phyloP scores from a whole-genome alignment of 2,329 filamentous ascomycete species.

The Volutella citrinella region DNA sequence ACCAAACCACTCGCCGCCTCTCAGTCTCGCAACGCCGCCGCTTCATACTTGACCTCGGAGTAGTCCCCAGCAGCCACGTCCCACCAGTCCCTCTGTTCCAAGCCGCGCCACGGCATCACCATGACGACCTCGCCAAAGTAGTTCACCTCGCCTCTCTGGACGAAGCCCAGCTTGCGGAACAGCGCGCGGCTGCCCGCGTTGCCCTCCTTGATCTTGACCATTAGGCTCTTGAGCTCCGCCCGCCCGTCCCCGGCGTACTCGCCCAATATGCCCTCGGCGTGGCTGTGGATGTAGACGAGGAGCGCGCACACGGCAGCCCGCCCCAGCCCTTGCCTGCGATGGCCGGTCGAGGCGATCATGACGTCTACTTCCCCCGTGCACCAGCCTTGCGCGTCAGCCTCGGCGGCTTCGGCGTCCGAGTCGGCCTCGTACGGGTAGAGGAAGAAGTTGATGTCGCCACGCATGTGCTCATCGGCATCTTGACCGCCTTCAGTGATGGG shows the following conservation, averaged over 20 bases:
- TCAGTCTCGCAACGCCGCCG: too few species aligned
- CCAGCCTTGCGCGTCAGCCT: slow-evolving; percentile 12
- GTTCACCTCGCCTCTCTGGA: slow-evolving; percentile 49
- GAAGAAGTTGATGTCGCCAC: slow-evolving; percentile 82
- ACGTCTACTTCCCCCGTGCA: slow-evolving; percentile 75
- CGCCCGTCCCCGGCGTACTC: slow-evolving; percentile 34
- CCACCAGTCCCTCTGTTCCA: slow-evolving; percentile 23
- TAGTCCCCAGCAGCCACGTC: slow-evolving; percentile 14
- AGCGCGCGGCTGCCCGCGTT: slow-evolving; percentile 52
- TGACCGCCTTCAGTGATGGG: slow-evolving; percentile 35
- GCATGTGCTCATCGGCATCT: slow-evolving; percentile 58
- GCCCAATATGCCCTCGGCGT: slow-evolving; percentile 51
- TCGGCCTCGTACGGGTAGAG: slow-evolving; percentile 59
- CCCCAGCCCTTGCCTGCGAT: slow-evolving; percentile 64
- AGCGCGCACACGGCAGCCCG: slow-evolving; percentile 64
- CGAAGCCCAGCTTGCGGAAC: slow-evolving; percentile 51
- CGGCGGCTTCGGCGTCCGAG: slow-evolving; percentile 32
- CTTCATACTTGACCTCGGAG: slow-evolving; percentile 22
- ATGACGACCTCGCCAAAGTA: slow-evolving; percentile 61
- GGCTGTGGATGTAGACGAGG: slow-evolving; percentile 61
- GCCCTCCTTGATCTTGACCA: slow-evolving; percentile 56
- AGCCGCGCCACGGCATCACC: slow-evolving; percentile 35
- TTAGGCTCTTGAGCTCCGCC: slow-evolving; percentile 33
- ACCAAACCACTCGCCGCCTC: too few species aligned
- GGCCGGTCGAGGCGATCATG: slow-evolving; percentile 67